Evolutionary conservation across 495 filamentous ascomycete genomes (phyloP).

Genomic region (Cryomyces minteri): DNA sequence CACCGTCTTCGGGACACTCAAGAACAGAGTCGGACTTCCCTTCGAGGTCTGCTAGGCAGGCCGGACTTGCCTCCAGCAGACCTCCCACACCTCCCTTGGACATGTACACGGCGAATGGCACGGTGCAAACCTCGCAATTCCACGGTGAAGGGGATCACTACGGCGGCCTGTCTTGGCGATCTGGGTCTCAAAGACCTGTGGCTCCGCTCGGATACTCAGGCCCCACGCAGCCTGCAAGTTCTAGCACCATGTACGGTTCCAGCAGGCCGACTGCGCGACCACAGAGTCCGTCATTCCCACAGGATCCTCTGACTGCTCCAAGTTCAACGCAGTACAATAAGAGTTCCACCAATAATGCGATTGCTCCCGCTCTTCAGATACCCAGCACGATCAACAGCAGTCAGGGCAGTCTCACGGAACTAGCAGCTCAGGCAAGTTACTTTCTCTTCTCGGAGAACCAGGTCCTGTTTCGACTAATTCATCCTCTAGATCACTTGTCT

Average conservation of each 20-base stretch:
- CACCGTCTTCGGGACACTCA: background rate
- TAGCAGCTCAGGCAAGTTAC: conserved; percentile 12
- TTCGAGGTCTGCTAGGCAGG: background rate
- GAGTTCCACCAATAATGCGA: background rate
- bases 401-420: conserved; percentile 12
- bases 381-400: conserved; percentile 13
- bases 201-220: background rate
- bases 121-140: background rate
- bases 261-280: background rate
- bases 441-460: background rate
- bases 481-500: conserved; percentile 65
- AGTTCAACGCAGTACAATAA: background rate
- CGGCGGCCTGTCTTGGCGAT: background rate
- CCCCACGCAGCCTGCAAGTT: background rate
- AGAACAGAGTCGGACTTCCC: too few species aligned
- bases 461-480: background rate
- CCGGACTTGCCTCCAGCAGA: background rate
- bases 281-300: background rate
- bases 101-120: background rate
- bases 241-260: background rate
- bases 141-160: background rate
- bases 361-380: conserved; percentile 14
- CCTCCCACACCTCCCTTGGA: conserved; percentile 1
- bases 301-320: background rate
- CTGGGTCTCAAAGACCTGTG: background rate